Evolutionary conservation across 495 filamentous ascomycete genomes (phyloP).

Genomic region (Penicillium nucicola): DNA sequence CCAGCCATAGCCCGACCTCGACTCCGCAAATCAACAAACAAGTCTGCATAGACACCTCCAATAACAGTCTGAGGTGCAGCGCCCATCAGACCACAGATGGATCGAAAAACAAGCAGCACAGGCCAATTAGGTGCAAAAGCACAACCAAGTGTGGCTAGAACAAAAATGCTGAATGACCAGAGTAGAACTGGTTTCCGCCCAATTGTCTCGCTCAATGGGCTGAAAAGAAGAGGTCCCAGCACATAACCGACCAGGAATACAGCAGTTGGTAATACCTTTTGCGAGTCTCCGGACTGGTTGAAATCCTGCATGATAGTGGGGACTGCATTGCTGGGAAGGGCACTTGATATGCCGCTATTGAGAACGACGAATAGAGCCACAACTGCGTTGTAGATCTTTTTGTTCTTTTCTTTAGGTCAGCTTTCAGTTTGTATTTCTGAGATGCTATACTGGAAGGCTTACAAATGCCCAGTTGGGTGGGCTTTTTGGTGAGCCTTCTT

Average conservation of each 20-base stretch:
- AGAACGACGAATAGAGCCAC: constrained; percentile 59
- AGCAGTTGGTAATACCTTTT: constrained; percentile 68
- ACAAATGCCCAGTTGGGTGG: constrained; percentile 34
- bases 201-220: constrained; percentile 67
- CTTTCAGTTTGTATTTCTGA: neutral
- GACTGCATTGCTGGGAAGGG: constrained; percentile 64
- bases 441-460: constrained; percentile 4
- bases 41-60: constrained; percentile 72
- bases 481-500: constrained; percentile 20
- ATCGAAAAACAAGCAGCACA: constrained; percentile 63
- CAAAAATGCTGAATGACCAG: constrained; percentile 59
- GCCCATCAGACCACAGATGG: constrained; percentile 61
- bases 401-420: constrained; percentile 30
- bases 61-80: constrained; percentile 67
- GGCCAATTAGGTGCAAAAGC: constrained; percentile 68
- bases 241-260: constrained; percentile 72
- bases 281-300: constrained; percentile 29
- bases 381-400: constrained; percentile 57
- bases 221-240: constrained; percentile 62
- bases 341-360: constrained; percentile 69
- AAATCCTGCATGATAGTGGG: constrained; percentile 47
- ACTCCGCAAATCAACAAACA: constrained; percentile 54
- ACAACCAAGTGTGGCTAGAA: constrained; percentile 64
- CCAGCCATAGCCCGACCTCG: constrained; percentile 68
- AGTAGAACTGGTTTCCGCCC: constrained; percentile 64